Conservation (phyloP, 1,139 yeast species). For the Geotrichum bryndzae region DNA sequence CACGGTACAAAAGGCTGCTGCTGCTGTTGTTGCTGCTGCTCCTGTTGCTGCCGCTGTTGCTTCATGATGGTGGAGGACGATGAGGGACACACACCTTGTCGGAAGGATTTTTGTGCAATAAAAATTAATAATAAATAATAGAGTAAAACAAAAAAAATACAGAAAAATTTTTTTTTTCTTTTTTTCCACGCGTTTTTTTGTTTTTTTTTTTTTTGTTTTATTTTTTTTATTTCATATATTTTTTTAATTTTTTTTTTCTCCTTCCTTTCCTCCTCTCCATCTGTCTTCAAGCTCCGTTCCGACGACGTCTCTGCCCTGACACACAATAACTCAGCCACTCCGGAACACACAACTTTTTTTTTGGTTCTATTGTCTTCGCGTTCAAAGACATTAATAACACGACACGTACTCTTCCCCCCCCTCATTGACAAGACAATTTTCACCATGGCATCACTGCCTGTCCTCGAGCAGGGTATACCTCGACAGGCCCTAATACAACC, state of each 20-base stretch:
- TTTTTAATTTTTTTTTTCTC: background rate
- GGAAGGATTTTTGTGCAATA: background rate
- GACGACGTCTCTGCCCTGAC: background rate
- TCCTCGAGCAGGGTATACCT: background rate
- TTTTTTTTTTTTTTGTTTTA: background rate
- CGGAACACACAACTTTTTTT: background rate
- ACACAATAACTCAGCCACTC: no score
- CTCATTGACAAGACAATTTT: background rate
- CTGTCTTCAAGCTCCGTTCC: background rate
- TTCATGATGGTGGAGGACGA: background rate
- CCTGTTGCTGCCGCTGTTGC: background rate
- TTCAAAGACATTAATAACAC: background rate
- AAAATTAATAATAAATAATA: background rate
- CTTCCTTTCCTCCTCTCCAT: background rate
- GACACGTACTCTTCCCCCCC: background rate
- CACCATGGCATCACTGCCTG: background rate
- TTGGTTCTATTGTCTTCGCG: background rate
- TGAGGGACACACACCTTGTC: background rate
- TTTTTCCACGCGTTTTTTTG: background rate
- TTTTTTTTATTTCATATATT: background rate
- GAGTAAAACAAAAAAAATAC: no score
- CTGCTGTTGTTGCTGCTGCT: background rate
- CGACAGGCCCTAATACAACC: conserved; percentile 12
- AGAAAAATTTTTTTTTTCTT: background rate
- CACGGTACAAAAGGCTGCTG: background rate